Conservation (phyloP, 192 early-diverging fungal genomes). For the Backusella morwellensis region DNA sequence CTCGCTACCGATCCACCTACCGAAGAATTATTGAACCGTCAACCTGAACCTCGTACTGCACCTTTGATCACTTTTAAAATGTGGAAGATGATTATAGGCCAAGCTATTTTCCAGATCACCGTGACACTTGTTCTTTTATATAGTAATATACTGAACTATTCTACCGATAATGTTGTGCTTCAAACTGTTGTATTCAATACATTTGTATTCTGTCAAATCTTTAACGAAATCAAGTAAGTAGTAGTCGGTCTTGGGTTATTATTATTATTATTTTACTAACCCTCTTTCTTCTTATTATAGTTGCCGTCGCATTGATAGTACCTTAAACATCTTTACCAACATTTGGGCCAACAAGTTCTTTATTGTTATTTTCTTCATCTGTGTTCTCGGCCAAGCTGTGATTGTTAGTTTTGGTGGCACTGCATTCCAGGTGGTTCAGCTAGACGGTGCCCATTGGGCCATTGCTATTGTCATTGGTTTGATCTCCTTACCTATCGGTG, state of each 20-base stretch:
- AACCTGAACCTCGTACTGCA: constrained; percentile 77
- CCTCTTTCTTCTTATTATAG: constrained; percentile 32
- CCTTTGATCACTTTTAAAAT: constrained; percentile 85
- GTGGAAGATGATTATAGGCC: constrained; percentile 95
- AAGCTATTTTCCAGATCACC: constrained; percentile 86
- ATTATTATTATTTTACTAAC: constrained; percentile 6
- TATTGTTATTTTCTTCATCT: constrained; percentile 70
- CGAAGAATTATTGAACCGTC: constrained; percentile 73
- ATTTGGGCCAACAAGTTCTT: constrained; percentile 80
- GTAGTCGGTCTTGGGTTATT: too few species aligned
- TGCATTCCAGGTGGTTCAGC: constrained; percentile 72
- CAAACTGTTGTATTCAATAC: constrained; percentile 89
- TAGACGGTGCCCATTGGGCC: constrained; percentile 75
- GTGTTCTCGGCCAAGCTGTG: constrained; percentile 77
- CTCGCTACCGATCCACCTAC: constrained; percentile 94
- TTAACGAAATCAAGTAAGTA: constrained; percentile 80
- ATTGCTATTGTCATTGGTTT: constrained; percentile 78
- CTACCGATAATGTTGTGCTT: constrained; percentile 31
- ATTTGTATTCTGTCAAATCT: constrained; percentile 88
- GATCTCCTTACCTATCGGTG: constrained; percentile 79
- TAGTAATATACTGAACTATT: constrained; percentile 56
- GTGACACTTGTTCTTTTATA: constrained; percentile 75
- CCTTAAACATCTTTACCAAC: constrained; percentile 85
- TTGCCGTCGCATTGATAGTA: constrained; percentile 72
- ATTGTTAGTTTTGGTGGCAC: constrained; percentile 89